A percentile compares a stretch with the other conserved stretches of the same genome.
Evolutionary conservation across 495 filamentous ascomycete genomes (phyloP).

Genomic region (Penicillium paxilli): DNA sequence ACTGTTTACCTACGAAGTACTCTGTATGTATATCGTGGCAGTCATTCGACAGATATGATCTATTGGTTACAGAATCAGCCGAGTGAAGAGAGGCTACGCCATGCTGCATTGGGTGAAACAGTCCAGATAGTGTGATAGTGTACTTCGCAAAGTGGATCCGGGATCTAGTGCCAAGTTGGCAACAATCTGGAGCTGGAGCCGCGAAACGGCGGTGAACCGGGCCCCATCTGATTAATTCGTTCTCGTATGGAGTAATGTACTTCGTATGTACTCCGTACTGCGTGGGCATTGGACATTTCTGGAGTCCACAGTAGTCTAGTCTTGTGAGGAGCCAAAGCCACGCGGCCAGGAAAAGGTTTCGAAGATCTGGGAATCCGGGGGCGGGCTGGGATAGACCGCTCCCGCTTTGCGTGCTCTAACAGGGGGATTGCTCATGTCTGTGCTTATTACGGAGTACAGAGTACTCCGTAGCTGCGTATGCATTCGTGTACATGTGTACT

Average conservation of each 20-base stretch:
- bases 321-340: too few relatives aligned
- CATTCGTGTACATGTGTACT: neutral
- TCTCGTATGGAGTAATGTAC: neutral
- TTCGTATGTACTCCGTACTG: too few relatives aligned
- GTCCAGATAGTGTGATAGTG: slow-evolving; percentile 18
- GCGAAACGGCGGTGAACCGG: slow-evolving; percentile 6
- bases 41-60: too few relatives aligned
- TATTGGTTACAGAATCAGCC: too few relatives aligned
- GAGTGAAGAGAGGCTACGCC: too few relatives aligned
- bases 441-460: too few relatives aligned
- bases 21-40: too few relatives aligned
- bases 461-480: neutral
- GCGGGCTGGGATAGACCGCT: slow-evolving; percentile 3
- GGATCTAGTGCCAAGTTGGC: neutral
- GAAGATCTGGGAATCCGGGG: slow-evolving; percentile 20
- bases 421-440: slow-evolving; percentile 28
- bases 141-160: neutral
- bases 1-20: too few relatives aligned
- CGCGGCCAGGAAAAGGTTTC: too few relatives aligned
- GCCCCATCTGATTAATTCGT: neutral
- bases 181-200: neutral
- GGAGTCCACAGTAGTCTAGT: too few relatives aligned
- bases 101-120: slow-evolving; percentile 26
- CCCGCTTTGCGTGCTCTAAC: slow-evolving; percentile 32
- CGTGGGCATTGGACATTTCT: too few relatives aligned